Percentiles rank a stretch among this genome's conserved stretches.
Conservation (phyloP, 768 basidiomycete species). For the Phylloporus rhodoxanthus region DNA sequence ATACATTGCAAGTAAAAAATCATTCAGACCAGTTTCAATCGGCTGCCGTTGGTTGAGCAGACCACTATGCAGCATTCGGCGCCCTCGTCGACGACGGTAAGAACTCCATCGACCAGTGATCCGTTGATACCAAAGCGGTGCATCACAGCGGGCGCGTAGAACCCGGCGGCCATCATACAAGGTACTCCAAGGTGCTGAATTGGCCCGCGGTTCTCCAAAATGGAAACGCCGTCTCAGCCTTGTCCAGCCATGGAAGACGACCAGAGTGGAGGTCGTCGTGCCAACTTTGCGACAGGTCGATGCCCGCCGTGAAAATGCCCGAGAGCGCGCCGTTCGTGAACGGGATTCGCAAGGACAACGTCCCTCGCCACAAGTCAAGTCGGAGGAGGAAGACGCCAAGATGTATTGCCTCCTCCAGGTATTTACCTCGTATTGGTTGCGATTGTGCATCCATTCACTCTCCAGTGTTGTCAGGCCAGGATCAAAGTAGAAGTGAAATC, state of each 20-base stretch:
- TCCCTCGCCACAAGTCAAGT: slow-evolving; percentile 1
- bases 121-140: neutral
- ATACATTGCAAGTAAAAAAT: neutral
- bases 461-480: slow-evolving; percentile 1
- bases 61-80: neutral
- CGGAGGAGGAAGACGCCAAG: slow-evolving; percentile 5
- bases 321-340: neutral
- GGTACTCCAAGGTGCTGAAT: neutral
- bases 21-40: too few species aligned
- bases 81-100: neutral
- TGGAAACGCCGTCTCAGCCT: slow-evolving; percentile 6
- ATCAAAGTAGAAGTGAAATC: slow-evolving; percentile 8
- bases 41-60: too few species aligned
- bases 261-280: slow-evolving; percentile 8
- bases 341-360: slow-evolving; percentile 1
- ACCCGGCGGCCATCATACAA: slow-evolving; percentile 6
- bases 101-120: neutral
- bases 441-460: neutral
- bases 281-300: slow-evolving; percentile 2
- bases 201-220: neutral
- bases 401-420: slow-evolving; percentile 4
- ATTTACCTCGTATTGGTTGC: neutral
- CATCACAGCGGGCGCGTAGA: slow-evolving; percentile 1
- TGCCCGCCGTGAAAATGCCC: neutral
- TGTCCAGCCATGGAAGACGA: slow-evolving; percentile 1